Conservation (phyloP, 352 stramenopile genomes). For the Phytophthora multivora region DNA sequence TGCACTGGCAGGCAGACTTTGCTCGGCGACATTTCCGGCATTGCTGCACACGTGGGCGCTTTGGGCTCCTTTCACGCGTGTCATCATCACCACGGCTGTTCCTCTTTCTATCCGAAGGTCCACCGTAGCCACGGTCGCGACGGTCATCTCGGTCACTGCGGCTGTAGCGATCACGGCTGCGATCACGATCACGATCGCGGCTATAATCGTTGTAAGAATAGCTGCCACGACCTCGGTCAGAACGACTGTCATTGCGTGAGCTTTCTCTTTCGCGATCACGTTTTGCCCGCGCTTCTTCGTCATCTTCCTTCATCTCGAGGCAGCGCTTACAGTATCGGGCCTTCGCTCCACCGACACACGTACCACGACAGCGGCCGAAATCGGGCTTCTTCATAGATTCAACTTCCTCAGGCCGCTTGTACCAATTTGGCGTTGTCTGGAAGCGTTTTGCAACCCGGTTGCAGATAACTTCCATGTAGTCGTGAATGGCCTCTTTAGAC, state of each 20-base stretch:
- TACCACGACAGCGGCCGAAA: constrained; percentile 53
- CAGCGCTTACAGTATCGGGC: constrained; percentile 72
- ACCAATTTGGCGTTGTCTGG: constrained; percentile 63
- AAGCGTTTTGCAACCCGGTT: constrained; percentile 92
- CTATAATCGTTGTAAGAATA: constrained; percentile 32
- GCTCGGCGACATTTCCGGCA: constrained; percentile 58
- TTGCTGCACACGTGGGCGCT: constrained; percentile 47
- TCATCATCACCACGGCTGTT: constrained; percentile 35
- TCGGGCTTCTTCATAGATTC: constrained; percentile 66
- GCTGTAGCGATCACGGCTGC: constrained; percentile 34
- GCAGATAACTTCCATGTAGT: constrained; percentile 98
- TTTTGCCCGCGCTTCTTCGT: constrained; percentile 40
- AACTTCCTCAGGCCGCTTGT: constrained; percentile 60
- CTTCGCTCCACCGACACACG: constrained; percentile 63
- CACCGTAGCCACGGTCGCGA: constrained; percentile 34
- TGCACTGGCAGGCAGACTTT: constrained; percentile 59
- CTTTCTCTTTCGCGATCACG: constrained; percentile 21
- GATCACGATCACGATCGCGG: constrained; percentile 24
- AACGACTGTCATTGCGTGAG: constrained; percentile 27
- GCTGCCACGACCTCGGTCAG: constrained; percentile 25
- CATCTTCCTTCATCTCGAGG: constrained; percentile 67
- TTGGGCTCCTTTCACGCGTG: constrained; percentile 41
- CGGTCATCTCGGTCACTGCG: constrained; percentile 26
- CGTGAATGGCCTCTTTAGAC: constrained; percentile 92
- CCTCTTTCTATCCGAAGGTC: constrained; percentile 27